These are phyloP conservation scores for Penicillium sp. DNA, from an alignment of 2,329 filamentous ascomycete genomes.

Conservation along the genomic window DNA sequence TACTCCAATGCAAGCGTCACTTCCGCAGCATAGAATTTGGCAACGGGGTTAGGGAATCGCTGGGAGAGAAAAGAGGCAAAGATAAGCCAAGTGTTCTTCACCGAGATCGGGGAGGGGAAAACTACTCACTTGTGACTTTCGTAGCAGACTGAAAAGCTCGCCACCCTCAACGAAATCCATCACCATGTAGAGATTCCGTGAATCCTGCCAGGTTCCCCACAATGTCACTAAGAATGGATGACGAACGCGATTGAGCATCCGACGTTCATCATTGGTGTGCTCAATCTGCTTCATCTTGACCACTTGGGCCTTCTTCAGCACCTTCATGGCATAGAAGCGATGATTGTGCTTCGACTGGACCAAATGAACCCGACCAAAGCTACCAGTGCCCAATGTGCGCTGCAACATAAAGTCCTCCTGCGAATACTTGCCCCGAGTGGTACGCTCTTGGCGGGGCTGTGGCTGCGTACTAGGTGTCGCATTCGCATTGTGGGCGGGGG, in stretches of 20 bases:
- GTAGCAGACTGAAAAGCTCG: slow-evolving; percentile 89
- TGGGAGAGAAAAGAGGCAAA: slow-evolving; percentile 40
- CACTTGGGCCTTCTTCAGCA: slow-evolving; percentile 96
- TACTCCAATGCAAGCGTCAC: slow-evolving; percentile 95
- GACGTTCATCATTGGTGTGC: slow-evolving; percentile 96
- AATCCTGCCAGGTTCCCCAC: slow-evolving; percentile 97
- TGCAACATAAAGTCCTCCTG: slow-evolving; percentile 85
- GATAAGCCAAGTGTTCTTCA: neutral
- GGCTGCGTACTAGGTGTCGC: slow-evolving; percentile 21
- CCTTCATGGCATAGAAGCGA: slow-evolving; percentile 97
- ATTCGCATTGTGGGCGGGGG: slow-evolving; percentile 24
- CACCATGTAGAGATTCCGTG: slow-evolving; percentile 97
- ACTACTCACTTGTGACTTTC: slow-evolving; percentile 78
- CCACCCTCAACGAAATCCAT: slow-evolving; percentile 99
- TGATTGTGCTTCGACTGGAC: slow-evolving; percentile 98
- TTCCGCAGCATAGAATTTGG: slow-evolving; percentile 98
- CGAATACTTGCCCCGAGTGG: slow-evolving; percentile 97
- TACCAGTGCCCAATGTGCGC: slow-evolving; percentile 91
- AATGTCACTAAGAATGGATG: slow-evolving; percentile 97
- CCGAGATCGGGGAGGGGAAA: neutral
- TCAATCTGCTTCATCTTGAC: slow-evolving; percentile 99
- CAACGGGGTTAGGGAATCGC: slow-evolving; percentile 97
- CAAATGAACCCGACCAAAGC: slow-evolving; percentile 92
- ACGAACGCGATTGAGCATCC: slow-evolving; percentile 94
- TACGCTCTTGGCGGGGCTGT: slow-evolving; percentile 46